Evolutionary conservation across 164 flowering plant genomes (phyloP), one percentile per base, ranked within the genome.

Genomic region (Liriodendron chinense): DNA sequence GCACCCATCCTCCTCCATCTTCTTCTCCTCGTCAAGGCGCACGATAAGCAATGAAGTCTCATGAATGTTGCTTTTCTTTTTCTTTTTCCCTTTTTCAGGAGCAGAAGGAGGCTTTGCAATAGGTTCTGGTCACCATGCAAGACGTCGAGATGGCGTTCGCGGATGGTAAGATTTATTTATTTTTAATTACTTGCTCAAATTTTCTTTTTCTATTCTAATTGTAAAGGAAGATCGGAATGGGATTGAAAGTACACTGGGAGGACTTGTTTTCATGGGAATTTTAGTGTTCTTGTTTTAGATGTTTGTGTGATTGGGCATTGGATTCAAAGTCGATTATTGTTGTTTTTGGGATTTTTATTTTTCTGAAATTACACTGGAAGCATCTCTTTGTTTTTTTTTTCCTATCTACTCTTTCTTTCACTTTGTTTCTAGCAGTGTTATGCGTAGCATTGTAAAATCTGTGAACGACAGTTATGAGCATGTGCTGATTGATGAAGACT

Each of bases 111-210:
- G 92, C 90, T 1, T 3, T 89, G 14, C 81, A 81, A 68, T 87
- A 86, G 79, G 96, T 97, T 64, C 65, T 91, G 24, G 76, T 87
- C 48, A 85, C 86, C 59, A 87, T 95, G 92, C 76, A 91, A 75
- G 96, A 90, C 72, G 83, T 92, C 1, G 94, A 93, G 82, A 92
- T 93, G 94, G 92, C 90, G 5, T 83, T 80, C 68, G 89, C 93
- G 70, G 90, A 86, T 73, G 97, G 94, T 94, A 34, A 9, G 7
- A 13, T 50, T 65, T 56, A n/a, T n/a, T n/a, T n/a, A n/a, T 18
- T 61, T 47, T 67, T 0, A 18, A n/a, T 24, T 68, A 9, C 7
- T 8, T 12, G 7, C 23, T 71, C 24, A 6, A 48, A 28, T 1
- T 20, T 23, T 50, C 5, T 53, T 12, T 34, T 34, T 34, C 43